Conservation (phyloP, 805 yeast species). For the Candida adriatica region DNA sequence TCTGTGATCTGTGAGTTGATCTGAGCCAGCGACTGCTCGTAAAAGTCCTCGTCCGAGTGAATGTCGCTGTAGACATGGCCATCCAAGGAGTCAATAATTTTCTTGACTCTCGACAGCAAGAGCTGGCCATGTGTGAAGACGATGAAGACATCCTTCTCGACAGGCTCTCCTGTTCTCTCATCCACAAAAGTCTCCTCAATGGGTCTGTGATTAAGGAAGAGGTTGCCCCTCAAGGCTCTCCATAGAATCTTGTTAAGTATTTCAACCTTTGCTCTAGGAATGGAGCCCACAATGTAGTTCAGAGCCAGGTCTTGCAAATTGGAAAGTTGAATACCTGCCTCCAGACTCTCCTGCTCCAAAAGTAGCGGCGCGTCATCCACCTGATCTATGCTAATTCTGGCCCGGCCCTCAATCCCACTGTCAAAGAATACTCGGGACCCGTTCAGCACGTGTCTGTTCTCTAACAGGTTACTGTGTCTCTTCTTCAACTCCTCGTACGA, state of each 20-base stretch:
- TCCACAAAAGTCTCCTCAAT: slow-evolving; percentile 66
- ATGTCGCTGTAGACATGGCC: slow-evolving; percentile 62
- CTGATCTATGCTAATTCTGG: slow-evolving; percentile 29
- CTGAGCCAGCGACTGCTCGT: slow-evolving; percentile 25
- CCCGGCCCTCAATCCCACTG: slow-evolving; percentile 26
- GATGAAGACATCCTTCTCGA: slow-evolving; percentile 76
- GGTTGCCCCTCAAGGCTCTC: slow-evolving; percentile 90
- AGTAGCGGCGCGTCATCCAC: slow-evolving; percentile 33
- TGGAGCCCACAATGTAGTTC: slow-evolving; percentile 60
- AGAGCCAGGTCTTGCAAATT: slow-evolving; percentile 20
- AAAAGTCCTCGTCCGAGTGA: slow-evolving; percentile 30
- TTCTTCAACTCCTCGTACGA: slow-evolving; percentile 58
- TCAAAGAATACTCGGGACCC: slow-evolving; percentile 44
- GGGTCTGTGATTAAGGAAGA: slow-evolving; percentile 69
- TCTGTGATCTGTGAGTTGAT: slow-evolving; percentile 28
- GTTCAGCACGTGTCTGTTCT: slow-evolving; percentile 56
- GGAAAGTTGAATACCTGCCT: slow-evolving; percentile 27
- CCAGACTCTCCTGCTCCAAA: slow-evolving; percentile 30
- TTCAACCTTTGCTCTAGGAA: slow-evolving; percentile 61
- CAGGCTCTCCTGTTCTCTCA: slow-evolving; percentile 43
- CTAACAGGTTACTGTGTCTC: slow-evolving; percentile 60
- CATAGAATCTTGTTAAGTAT: slow-evolving; percentile 78
- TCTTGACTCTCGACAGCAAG: slow-evolving; percentile 63
- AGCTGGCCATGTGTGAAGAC: slow-evolving; percentile 87
- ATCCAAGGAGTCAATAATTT: slow-evolving; percentile 85